Percentiles rank a stretch among this genome's conserved stretches.
These are phyloP conservation scores for Solanum hybrid DNA, from an alignment of 305 asterid genomes.

Conservation along the genomic window DNA sequence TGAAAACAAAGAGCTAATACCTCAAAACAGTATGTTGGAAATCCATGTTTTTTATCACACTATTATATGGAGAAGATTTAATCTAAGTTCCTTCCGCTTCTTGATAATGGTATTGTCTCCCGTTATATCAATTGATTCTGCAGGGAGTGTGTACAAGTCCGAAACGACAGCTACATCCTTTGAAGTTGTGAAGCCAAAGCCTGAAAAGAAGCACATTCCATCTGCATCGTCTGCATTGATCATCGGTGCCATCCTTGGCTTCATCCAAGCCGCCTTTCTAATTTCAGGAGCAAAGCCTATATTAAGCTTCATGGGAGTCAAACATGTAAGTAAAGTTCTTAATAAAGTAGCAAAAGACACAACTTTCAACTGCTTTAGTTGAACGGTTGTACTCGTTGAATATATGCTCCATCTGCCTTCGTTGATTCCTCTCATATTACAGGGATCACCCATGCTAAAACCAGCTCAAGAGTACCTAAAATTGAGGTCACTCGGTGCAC, in stretches of 20 bases:
- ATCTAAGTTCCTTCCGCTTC: not conserved
- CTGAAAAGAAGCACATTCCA: slow-evolving; percentile 41
- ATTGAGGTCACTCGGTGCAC: slow-evolving; percentile 68
- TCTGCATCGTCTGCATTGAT: slow-evolving; percentile 62
- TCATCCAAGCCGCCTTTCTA: slow-evolving; percentile 51
- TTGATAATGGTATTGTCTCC: not conserved
- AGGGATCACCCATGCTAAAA: slow-evolving; percentile 50
- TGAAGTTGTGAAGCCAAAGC: slow-evolving; percentile 14
- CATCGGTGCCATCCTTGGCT: slow-evolving; percentile 51
- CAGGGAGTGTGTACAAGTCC: slow-evolving; percentile 12
- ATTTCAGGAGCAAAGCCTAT: slow-evolving; percentile 55
- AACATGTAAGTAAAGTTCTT: slow-evolving; percentile 32
- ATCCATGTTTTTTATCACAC: too few relatives aligned
- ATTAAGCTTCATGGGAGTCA: slow-evolving; percentile 64
- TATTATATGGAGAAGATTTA: too few relatives aligned
- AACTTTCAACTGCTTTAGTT: not conserved
- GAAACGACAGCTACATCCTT: slow-evolving; percentile 12
- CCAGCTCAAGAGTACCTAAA: slow-evolving; percentile 55
- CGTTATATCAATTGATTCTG: slow-evolving; percentile 13
- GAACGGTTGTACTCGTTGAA: not conserved
- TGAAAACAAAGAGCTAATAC: too few relatives aligned
- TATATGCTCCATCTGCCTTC: not conserved
- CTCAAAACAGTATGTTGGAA: too few relatives aligned
- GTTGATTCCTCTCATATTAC: not conserved
- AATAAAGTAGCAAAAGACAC: not conserved